Evolutionary conservation across 2,329 filamentous ascomycete genomes (phyloP).

Genomic region (Trichoderma pleuroti): DNA sequence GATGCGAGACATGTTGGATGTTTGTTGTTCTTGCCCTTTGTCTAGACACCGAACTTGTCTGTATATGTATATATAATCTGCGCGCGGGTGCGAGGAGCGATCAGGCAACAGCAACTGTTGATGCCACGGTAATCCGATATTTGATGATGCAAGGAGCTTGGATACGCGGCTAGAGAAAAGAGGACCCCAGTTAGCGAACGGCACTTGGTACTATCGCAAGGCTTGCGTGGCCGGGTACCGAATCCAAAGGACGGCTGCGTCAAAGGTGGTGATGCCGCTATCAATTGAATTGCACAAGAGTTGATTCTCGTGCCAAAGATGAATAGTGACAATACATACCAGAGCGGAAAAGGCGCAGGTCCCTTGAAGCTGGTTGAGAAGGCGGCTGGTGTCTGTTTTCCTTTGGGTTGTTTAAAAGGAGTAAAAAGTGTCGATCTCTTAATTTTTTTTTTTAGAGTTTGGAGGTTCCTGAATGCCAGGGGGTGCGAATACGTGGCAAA

Average conservation of each 20-base stretch:
- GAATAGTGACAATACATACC: not conserved
- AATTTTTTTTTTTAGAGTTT: constrained; percentile 3
- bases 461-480: constrained; percentile 5
- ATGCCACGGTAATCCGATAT: constrained; percentile 13
- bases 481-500: not conserved
- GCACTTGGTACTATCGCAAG: not conserved
- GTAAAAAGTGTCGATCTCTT: not conserved
- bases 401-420: not conserved
- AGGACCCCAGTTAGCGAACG: not conserved
- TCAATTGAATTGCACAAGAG: not conserved
- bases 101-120: constrained; percentile 1
- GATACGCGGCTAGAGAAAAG: not conserved
- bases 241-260: not conserved
- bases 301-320: not conserved
- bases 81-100: not conserved
- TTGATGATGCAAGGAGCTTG: constrained; percentile 3
- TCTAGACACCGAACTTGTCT: not conserved
- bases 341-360: not conserved
- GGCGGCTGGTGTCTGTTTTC: not conserved
- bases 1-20: constrained; percentile 69
- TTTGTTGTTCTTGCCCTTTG: not conserved
- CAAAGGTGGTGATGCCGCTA: not conserved
- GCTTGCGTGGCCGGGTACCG: constrained; percentile 16
- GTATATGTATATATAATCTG: not conserved
- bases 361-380: not conserved